Percentiles rank a stretch among this genome's conserved stretches.
Evolutionary conservation across 208 protist species (phyloP).

Genomic region (Entamoeba moshkovskii): DNA sequence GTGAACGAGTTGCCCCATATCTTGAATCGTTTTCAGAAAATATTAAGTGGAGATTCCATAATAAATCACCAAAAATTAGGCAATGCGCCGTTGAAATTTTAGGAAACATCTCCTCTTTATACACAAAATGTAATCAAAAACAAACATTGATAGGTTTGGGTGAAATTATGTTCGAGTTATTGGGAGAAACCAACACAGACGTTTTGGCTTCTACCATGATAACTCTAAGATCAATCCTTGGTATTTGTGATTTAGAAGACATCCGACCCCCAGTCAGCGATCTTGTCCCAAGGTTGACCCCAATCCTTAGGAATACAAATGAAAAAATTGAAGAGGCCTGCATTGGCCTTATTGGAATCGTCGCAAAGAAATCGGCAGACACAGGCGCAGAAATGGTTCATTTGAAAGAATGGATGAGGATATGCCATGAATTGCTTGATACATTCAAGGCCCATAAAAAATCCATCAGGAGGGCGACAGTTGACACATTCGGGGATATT

Average conservation of each 20-base stretch:
- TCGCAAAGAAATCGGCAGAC: conserved; percentile 66
- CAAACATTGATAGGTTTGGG: background rate
- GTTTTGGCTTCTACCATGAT: background rate
- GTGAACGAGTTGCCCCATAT: background rate
- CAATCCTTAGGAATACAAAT: conserved; percentile 92
- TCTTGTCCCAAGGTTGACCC: conserved; percentile 44
- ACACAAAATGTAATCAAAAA: background rate
- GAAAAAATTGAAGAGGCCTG: conserved; percentile 88
- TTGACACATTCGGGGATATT: conserved; percentile 94
- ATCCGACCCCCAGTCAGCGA: background rate
- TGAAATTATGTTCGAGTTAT: background rate
- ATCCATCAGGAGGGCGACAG: conserved; percentile 72
- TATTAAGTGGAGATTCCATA: background rate
- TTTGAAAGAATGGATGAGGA: conserved; percentile 76
- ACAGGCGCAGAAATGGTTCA: conserved; percentile 57
- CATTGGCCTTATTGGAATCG: conserved; percentile 79
- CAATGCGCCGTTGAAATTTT: background rate
- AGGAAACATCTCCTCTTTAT: background rate
- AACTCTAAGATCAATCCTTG: background rate
- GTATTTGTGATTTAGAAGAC: background rate
- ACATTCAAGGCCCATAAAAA: conserved; percentile 92
- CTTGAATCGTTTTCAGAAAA: background rate
- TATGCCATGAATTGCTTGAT: conserved; percentile 90
- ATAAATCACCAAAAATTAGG: background rate
- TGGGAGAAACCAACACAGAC: background rate